Conservation (phyloP, 1,284 basidiomycete genomes). For the Fistulinella staudtii region DNA sequence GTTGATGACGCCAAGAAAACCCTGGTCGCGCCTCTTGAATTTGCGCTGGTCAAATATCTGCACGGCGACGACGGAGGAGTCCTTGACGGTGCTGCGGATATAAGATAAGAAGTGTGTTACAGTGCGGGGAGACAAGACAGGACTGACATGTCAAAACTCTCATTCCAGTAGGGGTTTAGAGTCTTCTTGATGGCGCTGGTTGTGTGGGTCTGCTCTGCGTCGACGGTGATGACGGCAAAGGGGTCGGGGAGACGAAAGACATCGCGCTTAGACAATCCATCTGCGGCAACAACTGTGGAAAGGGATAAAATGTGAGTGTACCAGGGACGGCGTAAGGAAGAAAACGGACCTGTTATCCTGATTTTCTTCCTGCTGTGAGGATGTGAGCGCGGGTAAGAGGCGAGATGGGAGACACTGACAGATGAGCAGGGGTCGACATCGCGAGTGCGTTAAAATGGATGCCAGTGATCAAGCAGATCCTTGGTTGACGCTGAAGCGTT, state of each 20-base stretch:
- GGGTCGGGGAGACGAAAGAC: slow-evolving; percentile 91
- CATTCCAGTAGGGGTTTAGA: slow-evolving; percentile 92
- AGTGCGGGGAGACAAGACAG: background rate
- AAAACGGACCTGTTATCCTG: slow-evolving; percentile 50
- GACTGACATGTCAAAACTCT: slow-evolving; percentile 82
- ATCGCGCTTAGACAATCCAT: slow-evolving; percentile 85
- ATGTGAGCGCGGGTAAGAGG: slow-evolving; percentile 9
- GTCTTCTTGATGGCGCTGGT: slow-evolving; percentile 90
- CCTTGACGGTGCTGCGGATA: slow-evolving; percentile 70
- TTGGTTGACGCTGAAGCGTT: slow-evolving; percentile 4
- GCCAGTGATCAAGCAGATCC: background rate
- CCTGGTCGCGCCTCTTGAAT: slow-evolving; percentile 93
- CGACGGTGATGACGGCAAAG: slow-evolving; percentile 92
- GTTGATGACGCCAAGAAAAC: slow-evolving; percentile 93
- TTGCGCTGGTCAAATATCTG: slow-evolving; percentile 98
- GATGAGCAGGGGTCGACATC: slow-evolving; percentile 28
- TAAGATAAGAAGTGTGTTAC: slow-evolving; percentile 6
- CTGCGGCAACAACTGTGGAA: slow-evolving; percentile 77
- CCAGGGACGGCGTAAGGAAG: too few relatives aligned
- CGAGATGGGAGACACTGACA: slow-evolving; percentile 21
- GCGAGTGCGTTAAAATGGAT: background rate
- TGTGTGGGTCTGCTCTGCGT: slow-evolving; percentile 91
- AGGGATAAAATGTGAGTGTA: too few relatives aligned
- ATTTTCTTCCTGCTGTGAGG: slow-evolving; percentile 52
- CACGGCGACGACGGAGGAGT: slow-evolving; percentile 87